phyloP scores from a whole-genome alignment of 495 filamentous ascomycete species.

The Evernia prunastri region DNA sequence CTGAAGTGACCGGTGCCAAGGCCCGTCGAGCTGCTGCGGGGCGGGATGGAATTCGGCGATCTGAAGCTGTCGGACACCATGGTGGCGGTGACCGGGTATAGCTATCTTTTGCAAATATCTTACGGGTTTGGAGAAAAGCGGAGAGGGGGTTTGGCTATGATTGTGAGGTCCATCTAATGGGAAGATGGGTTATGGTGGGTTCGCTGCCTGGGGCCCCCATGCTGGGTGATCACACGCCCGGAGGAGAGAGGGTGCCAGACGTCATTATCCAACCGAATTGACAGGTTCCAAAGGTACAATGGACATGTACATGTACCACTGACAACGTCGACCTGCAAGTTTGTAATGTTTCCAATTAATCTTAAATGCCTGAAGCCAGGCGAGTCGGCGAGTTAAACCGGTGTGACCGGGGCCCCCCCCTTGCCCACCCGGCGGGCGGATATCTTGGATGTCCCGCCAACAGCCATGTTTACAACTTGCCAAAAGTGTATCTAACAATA shows the following conservation, averaged over 20 bases:
- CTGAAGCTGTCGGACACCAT: slow-evolving; percentile 22
- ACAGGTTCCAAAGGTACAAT: background rate
- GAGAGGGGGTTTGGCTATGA: background rate
- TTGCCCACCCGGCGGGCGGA: background rate
- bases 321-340: background rate
- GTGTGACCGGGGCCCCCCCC: too few relatives aligned
- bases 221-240: background rate
- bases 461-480: slow-evolving; percentile 2
- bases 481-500: slow-evolving; percentile 12
- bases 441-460: slow-evolving; percentile 2
- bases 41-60: slow-evolving; percentile 64
- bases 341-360: background rate
- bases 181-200: background rate
- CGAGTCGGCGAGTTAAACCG: background rate
- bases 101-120: background rate
- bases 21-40: slow-evolving; percentile 61
- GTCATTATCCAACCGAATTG: background rate
- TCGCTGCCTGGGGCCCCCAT: background rate
- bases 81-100: background rate
- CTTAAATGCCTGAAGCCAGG: too few relatives aligned
- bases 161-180: background rate
- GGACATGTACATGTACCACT: background rate
- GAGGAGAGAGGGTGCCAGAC: background rate
- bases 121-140: background rate
- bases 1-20: slow-evolving; percentile 27